Evolutionary conservation across 805 yeast genomes (phyloP), one percentile per base, ranked within the genome.

Genomic region (Nakazawaea sp.): DNA sequence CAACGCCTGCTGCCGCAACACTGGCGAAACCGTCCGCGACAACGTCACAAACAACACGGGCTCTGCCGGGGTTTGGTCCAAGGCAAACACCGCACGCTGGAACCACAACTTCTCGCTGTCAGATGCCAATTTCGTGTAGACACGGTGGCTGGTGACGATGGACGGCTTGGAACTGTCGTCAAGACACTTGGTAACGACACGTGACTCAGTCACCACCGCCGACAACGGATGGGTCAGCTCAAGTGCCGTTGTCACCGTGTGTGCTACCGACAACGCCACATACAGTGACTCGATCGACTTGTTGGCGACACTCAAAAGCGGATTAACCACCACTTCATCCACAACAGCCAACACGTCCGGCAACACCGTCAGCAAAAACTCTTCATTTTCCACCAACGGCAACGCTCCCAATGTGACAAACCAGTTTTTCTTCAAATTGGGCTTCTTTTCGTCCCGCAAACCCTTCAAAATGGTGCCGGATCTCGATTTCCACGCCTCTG

Each of bases 341-440:
- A 68, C 53, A 10, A 10, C 19, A 5, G 6, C 9, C 12, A 6
- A 7, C 19, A 28, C 8, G 19, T 16, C 12, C 12, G 12, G 11
- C 19, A 15, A 16, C 11, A 28, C 16, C 7, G 28, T 6, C 5
- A 16, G 19, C 24, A 21, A 7, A 21, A 21, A 21, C 10, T 21
- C 24, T 10, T 7, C 24, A 8, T 11, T 5, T 7, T 7, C 16
- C 7, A 5, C 12, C 12, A 8, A 6, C 18, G 68, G 35, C 5
- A 52, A 45, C 1, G 52, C 45, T 4, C 75, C 79, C 12, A 81
- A 50, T 25, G 72, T 56, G 26, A 66, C 50, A 38, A 70, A 68
- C 97, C 97, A 90, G 16, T 75, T 59, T 49, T 74, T 75, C 46
- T 81, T 72, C 18, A 84, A 56, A 23, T 71, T 71, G 10, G 69